Evolutionary conservation across 352 stramenopile genomes (phyloP).

Genomic region (Pythium sp.): DNA sequence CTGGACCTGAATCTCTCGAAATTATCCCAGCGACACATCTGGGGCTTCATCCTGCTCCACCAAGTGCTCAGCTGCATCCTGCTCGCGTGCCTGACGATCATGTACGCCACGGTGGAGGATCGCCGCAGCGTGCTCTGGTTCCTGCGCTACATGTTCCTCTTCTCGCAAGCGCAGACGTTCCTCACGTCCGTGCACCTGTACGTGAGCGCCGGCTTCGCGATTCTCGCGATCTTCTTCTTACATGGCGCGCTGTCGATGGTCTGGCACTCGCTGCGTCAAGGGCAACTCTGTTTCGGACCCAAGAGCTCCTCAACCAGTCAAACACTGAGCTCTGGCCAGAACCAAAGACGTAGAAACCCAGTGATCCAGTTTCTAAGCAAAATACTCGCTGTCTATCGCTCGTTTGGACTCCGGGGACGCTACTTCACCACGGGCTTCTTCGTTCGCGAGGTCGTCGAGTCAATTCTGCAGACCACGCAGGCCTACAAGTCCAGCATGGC

Average conservation of each 20-base stretch:
- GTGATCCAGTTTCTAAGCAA: background rate
- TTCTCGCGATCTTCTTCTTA: background rate
- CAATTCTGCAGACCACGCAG: background rate
- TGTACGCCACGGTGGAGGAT: background rate
- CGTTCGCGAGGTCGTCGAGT: conserved; percentile 1
- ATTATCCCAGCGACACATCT: background rate
- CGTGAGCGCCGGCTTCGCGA: background rate
- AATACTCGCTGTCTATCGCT: background rate
- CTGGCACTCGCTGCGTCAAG: background rate
- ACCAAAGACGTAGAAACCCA: background rate
- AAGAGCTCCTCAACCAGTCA: background rate
- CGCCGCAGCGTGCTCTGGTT: background rate
- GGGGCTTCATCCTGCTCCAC: conserved; percentile 1
- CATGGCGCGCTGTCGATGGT: background rate
- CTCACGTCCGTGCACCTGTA: background rate
- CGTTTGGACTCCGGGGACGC: background rate
- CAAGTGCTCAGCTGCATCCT: background rate
- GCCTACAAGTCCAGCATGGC: background rate
- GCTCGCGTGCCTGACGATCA: background rate
- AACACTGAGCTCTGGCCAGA: background rate
- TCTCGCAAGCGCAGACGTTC: background rate
- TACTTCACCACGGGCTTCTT: conserved; percentile 1
- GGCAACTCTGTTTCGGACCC: background rate
- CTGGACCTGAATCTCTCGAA: background rate
- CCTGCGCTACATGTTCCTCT: conserved; percentile 2